Evolutionary conservation across 2,329 filamentous ascomycete species (phyloP).

Genomic region (Claviceps paspali): DNA sequence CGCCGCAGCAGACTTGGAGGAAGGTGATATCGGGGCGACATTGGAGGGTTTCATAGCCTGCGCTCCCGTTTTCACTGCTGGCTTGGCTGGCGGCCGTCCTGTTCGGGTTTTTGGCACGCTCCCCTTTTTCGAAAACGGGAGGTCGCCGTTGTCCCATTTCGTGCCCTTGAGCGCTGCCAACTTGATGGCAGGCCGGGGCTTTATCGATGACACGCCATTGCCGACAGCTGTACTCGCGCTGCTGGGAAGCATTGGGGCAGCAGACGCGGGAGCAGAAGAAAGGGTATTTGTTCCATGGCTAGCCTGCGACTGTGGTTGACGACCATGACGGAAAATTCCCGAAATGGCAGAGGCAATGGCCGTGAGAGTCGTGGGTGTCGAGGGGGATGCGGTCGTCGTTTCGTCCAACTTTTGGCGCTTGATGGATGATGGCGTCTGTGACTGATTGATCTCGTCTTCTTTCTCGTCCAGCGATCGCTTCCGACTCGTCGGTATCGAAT

Average conservation of each 20-base stretch:
- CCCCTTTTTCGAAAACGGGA: constrained; percentile 3
- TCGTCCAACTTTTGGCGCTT: constrained; percentile 20
- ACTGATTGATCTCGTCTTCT: constrained; percentile 10
- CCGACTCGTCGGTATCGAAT: constrained; percentile 8
- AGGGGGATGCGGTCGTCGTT: constrained; percentile 11
- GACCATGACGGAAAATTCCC: constrained; percentile 12
- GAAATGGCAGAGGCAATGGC: constrained; percentile 19
- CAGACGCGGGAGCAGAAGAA: background rate
- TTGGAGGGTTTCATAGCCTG: background rate
- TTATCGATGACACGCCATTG: constrained; percentile 5
- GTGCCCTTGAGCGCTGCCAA: constrained; percentile 21
- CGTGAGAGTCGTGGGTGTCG: constrained; percentile 16
- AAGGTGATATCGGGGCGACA: background rate
- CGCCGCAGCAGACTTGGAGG: constrained; percentile 1
- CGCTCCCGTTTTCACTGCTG: background rate
- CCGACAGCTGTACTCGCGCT: constrained; percentile 1
- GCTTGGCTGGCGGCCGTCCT: background rate
- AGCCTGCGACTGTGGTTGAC: constrained; percentile 7
- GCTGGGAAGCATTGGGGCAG: background rate
- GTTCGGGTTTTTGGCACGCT: constrained; percentile 9
- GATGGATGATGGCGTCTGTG: constrained; percentile 14
- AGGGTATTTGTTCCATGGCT: constrained; percentile 4
- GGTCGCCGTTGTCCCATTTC: constrained; percentile 21
- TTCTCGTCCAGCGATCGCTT: constrained; percentile 6
- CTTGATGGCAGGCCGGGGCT: constrained; percentile 18